A percentile compares a stretch with the other conserved stretches of the same genome.
Evolutionary conservation across 345 rosid genomes (phyloP).

Genomic region (Corchorus capsularis): DNA sequence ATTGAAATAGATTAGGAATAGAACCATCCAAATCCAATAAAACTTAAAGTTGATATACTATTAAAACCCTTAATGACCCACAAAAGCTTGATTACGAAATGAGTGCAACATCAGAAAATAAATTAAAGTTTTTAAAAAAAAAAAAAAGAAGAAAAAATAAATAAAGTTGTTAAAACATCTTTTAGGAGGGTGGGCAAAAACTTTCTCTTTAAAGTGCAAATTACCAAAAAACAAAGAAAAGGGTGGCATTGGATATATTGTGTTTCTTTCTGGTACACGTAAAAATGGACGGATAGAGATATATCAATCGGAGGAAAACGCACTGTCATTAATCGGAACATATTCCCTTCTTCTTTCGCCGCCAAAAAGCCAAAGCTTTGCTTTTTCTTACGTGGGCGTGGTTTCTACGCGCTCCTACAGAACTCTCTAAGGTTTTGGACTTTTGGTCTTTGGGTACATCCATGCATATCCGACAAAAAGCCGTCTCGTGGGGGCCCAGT

Average conservation of each 20-base stretch:
- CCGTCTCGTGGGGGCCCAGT: constrained; percentile 30
- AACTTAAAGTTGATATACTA: not conserved
- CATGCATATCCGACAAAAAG: constrained; percentile 56
- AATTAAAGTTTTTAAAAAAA: not conserved
- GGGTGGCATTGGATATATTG: not conserved
- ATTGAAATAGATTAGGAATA: too few relatives aligned
- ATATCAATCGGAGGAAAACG: constrained; percentile 30
- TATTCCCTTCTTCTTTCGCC: constrained; percentile 43
- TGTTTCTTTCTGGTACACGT: constrained; percentile 13
- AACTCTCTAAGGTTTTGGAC: not conserved
- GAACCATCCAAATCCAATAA: not conserved
- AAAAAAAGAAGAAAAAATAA: not conserved
- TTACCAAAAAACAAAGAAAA: not conserved
- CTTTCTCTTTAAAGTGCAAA: constrained; percentile 1
- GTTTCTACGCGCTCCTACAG: constrained; percentile 48
- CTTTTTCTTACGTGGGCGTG: constrained; percentile 52
- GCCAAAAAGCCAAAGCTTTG: constrained; percentile 24
- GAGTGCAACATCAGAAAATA: constrained; percentile 17
- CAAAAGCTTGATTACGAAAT: constrained; percentile 30
- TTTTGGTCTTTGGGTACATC: not conserved
- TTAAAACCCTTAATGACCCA: not conserved
- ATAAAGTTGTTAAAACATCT: constrained; percentile 17
- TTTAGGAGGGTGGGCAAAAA: constrained; percentile 22
- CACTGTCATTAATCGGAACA: constrained; percentile 40
- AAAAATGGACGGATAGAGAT: constrained; percentile 38